phyloP scores from a whole-genome alignment of 2,329 filamentous ascomycete species.

The Cercospora sp. region DNA sequence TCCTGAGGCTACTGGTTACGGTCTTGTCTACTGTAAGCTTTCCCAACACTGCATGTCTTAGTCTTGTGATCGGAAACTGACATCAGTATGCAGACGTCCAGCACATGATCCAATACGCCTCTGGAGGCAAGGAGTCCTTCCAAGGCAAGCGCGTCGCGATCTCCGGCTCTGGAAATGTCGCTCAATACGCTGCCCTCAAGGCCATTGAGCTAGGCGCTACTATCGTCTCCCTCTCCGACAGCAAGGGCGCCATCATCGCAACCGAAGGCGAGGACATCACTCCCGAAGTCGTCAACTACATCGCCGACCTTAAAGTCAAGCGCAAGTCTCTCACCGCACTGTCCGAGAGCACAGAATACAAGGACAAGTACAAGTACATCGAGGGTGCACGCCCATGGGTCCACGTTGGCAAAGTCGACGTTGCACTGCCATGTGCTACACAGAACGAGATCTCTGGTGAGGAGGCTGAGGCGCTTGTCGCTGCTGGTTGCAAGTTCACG shows the following conservation, averaged over 20 bases:
- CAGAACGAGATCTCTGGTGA: slow-evolving; percentile 96
- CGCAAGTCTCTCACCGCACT: slow-evolving; percentile 79
- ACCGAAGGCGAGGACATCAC: slow-evolving; percentile 71
- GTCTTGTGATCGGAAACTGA: slow-evolving; percentile 10
- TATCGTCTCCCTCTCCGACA: slow-evolving; percentile 92
- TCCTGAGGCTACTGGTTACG: slow-evolving; percentile 95
- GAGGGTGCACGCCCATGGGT: slow-evolving; percentile 86
- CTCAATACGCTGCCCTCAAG: slow-evolving; percentile 96
- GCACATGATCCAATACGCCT: slow-evolving; percentile 90
- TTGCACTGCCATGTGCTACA: slow-evolving; percentile 89
- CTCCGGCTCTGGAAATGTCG: slow-evolving; percentile 96
- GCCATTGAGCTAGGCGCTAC: slow-evolving; percentile 92
- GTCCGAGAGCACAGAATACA: slow-evolving; percentile 56
- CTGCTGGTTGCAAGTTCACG: slow-evolving; percentile 76
- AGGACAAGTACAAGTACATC: slow-evolving; percentile 78
- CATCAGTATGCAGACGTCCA: slow-evolving; percentile 62
- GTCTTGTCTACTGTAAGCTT: slow-evolving; percentile 76
- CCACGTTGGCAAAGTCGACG: slow-evolving; percentile 84
- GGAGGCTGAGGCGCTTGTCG: slow-evolving; percentile 81
- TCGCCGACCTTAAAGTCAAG: slow-evolving; percentile 82
- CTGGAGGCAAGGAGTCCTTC: slow-evolving; percentile 76
- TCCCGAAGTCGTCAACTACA: slow-evolving; percentile 73
- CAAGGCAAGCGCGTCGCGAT: slow-evolving; percentile 90
- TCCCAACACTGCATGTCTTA: background rate
- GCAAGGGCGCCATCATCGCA: slow-evolving; percentile 79